These are phyloP conservation scores for Pichia sp. DNA, from an alignment of 1,139 yeast genomes.

Conservation along the genomic window DNA sequence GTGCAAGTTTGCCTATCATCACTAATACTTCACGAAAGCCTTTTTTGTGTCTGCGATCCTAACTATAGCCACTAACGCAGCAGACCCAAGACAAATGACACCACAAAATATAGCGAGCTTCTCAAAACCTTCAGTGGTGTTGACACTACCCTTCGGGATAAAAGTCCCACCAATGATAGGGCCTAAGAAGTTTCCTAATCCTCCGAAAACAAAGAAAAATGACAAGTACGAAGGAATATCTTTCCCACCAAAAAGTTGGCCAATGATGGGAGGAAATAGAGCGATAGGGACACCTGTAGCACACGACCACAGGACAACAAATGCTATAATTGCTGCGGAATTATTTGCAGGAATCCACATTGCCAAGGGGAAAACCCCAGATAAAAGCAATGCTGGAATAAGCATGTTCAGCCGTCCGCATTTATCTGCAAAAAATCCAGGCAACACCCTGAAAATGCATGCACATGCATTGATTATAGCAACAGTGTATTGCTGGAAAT, in stretches of 20 bases:
- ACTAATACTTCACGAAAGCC: neutral
- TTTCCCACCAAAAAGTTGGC: conserved; percentile 29
- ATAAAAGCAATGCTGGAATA: conserved; percentile 33
- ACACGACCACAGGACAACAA: conserved; percentile 35
- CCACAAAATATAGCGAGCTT: conserved; percentile 29
- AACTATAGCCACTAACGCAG: neutral
- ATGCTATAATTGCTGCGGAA: conserved; percentile 33
- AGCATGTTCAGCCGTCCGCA: conserved; percentile 44
- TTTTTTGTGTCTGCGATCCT: neutral
- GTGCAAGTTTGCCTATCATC: too few relatives aligned
- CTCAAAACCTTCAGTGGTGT: conserved; percentile 25
- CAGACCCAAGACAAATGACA: conserved; percentile 24
- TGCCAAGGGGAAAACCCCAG: conserved; percentile 39
- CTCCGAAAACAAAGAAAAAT: conserved; percentile 27
- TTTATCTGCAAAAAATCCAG: conserved; percentile 45
- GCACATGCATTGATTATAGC: conserved; percentile 43
- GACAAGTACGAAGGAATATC: conserved; percentile 28
- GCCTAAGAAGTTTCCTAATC: conserved; percentile 30
- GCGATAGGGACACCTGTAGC: conserved; percentile 32
- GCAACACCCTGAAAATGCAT: conserved; percentile 44
- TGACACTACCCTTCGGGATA: conserved; percentile 27
- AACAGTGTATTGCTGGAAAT: conserved; percentile 35
- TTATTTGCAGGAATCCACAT: conserved; percentile 42
- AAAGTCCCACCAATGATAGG: conserved; percentile 33
- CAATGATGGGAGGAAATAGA: conserved; percentile 29